Conservation (phyloP, 345 rosid species). For the Linum trigynum region DNA sequence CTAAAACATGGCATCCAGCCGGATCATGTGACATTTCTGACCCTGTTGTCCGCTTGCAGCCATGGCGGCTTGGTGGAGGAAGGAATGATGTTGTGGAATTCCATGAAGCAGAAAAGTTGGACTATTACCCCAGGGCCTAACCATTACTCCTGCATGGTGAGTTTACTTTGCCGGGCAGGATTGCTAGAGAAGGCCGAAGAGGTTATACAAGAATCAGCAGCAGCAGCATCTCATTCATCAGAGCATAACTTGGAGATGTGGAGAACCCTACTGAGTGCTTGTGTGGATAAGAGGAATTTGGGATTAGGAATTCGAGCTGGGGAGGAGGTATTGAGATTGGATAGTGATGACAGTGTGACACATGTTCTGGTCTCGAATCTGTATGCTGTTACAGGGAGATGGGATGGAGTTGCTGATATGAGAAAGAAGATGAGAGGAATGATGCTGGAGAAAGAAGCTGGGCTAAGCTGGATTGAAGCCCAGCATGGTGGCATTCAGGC, state of each 20-base stretch:
- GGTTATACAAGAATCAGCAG: conserved; percentile 31
- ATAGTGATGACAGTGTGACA: conserved; percentile 53
- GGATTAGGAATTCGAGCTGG: conserved; percentile 51
- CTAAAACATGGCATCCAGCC: conserved; percentile 32
- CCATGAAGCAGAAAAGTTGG: conserved; percentile 38
- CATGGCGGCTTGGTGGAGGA: conserved; percentile 50
- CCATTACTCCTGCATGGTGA: conserved; percentile 81
- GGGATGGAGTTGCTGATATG: conserved; percentile 54
- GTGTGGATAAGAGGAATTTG: conserved; percentile 46
- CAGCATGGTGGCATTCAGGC: conserved; percentile 32
- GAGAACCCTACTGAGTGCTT: conserved; percentile 73
- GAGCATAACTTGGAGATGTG: conserved; percentile 42
- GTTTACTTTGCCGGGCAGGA: conserved; percentile 71
- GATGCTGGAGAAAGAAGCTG: conserved; percentile 53
- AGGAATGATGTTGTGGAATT: conserved; percentile 61
- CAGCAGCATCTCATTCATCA: conserved; percentile 16
- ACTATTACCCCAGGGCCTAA: conserved; percentile 40
- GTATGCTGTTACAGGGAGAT: conserved; percentile 54
- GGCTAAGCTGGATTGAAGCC: conserved; percentile 74
- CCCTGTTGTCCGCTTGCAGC: conserved; percentile 66
- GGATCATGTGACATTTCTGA: conserved; percentile 67
- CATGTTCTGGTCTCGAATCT: conserved; percentile 59
- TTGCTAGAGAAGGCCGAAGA: conserved; percentile 50
- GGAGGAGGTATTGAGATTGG: conserved; percentile 42
- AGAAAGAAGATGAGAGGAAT: conserved; percentile 57